These are phyloP conservation scores for Kwoniella mangroviensis DNA, from an alignment of 768 basidiomycete genomes.

Conservation along the genomic window DNA sequence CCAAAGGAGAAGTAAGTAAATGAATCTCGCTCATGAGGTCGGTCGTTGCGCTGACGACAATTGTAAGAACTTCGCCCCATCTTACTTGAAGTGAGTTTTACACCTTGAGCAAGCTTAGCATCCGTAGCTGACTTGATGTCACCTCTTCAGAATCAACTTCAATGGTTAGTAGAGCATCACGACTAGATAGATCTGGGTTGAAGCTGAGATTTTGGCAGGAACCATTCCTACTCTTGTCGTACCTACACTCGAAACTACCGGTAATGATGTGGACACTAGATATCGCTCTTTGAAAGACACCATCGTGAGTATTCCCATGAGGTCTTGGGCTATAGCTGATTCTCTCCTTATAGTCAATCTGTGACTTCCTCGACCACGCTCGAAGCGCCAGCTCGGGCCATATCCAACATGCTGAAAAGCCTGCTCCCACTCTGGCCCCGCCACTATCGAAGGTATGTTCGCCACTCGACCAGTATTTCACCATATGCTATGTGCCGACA, in stretches of 20 bases:
- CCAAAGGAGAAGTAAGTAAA: constrained; percentile 64
- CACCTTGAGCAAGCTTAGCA: background rate
- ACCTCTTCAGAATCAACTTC: constrained; percentile 69
- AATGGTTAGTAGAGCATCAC: constrained; percentile 63
- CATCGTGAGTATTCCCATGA: constrained; percentile 61
- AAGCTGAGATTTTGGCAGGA: constrained; percentile 60
- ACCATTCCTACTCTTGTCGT: constrained; percentile 83
- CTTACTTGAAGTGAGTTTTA: constrained; percentile 62
- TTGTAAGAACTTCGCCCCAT: constrained; percentile 69
- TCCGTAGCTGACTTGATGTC: constrained; percentile 15
- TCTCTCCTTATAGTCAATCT: constrained; percentile 64
- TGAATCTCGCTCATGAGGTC: background rate
- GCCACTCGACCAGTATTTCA: too few species aligned
- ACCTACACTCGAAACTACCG: constrained; percentile 75
- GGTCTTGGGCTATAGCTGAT: constrained; percentile 1
- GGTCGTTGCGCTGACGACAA: background rate
- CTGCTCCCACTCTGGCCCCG: constrained; percentile 75
- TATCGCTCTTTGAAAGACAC: constrained; percentile 80
- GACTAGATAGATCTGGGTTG: background rate
- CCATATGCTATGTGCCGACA: background rate
- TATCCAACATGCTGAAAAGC: constrained; percentile 72
- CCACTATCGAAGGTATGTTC: constrained; percentile 71
- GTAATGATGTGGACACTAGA: constrained; percentile 71
- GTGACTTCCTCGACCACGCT: constrained; percentile 82
- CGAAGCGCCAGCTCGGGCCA: constrained; percentile 72